These are phyloP conservation scores for Ochromonas danica DNA, from an alignment of 108 stramenopile species.

Conservation along the genomic window DNA sequence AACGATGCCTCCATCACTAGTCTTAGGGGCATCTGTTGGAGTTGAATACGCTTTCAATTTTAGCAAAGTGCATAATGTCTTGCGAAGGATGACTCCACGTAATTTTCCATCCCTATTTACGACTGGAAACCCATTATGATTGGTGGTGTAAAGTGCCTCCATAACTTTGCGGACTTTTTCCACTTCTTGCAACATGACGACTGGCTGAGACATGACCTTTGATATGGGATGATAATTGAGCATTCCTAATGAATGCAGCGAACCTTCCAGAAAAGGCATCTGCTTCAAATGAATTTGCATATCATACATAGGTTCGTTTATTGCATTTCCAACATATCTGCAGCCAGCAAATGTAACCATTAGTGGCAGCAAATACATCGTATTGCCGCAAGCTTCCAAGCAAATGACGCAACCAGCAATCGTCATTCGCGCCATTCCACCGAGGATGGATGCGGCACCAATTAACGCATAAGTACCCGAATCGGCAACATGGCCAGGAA, in stretches of 20 bases:
- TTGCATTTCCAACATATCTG: conserved; percentile 44
- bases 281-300: conserved; percentile 49
- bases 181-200: conserved; percentile 19
- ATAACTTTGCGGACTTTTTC: conserved; percentile 28
- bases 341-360: conserved; percentile 53
- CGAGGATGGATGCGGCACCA: conserved; percentile 50
- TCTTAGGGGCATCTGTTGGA: neutral
- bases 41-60: conserved; percentile 33
- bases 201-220: conserved; percentile 34
- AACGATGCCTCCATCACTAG: conserved; percentile 11
- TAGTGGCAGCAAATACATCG: conserved; percentile 46
- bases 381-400: conserved; percentile 49
- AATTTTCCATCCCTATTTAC: conserved; percentile 33
- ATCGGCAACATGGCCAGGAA: conserved; percentile 40
- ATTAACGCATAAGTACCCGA: conserved; percentile 53
- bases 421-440: conserved; percentile 55
- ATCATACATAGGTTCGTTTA: conserved; percentile 57
- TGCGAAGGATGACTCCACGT: conserved; percentile 32
- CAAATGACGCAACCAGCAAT: conserved; percentile 52
- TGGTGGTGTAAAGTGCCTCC: conserved; percentile 19
- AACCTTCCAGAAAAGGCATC: conserved; percentile 55
- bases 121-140: conserved; percentile 36
- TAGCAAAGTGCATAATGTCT: conserved; percentile 20
- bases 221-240: conserved; percentile 22
- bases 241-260: conserved; percentile 19